A percentile compares a stretch with the other conserved stretches of the same genome.
Evolutionary conservation across 768 basidiomycete species (phyloP).

Genomic region (Auricularia auricula-judae): DNA sequence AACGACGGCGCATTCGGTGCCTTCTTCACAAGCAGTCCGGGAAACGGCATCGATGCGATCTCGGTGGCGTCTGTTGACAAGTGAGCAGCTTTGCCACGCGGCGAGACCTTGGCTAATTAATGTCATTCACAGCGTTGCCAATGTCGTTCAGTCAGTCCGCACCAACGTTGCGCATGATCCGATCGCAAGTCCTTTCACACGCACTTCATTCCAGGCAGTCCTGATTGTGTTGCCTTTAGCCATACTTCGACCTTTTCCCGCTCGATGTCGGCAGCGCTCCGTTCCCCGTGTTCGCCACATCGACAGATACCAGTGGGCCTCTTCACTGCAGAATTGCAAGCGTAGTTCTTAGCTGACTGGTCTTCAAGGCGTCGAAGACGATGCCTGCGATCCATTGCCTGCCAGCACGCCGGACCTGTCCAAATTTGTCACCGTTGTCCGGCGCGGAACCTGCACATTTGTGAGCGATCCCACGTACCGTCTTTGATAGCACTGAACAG

Average conservation of each 20-base stretch:
- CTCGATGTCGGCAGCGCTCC: slow-evolving; percentile 30
- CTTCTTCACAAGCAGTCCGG: slow-evolving; percentile 48
- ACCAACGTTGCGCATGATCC: neutral
- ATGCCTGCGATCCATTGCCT: slow-evolving; percentile 50
- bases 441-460: slow-evolving; percentile 48
- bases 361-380: slow-evolving; percentile 28
- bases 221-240: slow-evolving; percentile 13
- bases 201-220: neutral
- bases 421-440: slow-evolving; percentile 41
- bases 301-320: slow-evolving; percentile 31
- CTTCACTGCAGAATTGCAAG: neutral
- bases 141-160: neutral
- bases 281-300: slow-evolving; percentile 48
- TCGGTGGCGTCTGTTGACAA: slow-evolving; percentile 23
- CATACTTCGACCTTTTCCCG: slow-evolving; percentile 43
- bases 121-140: neutral
- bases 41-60: slow-evolving; percentile 45
- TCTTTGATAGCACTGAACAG: neutral
- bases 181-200: neutral
- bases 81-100: neutral
- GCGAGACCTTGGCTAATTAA: neutral
- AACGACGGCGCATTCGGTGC: slow-evolving; percentile 42
- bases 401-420: slow-evolving; percentile 43
- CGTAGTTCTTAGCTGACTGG: neutral
- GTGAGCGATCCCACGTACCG: slow-evolving; percentile 18